phyloP scores from a whole-genome alignment of 2,329 filamentous ascomycete species.

The Claviceps spartinae region DNA sequence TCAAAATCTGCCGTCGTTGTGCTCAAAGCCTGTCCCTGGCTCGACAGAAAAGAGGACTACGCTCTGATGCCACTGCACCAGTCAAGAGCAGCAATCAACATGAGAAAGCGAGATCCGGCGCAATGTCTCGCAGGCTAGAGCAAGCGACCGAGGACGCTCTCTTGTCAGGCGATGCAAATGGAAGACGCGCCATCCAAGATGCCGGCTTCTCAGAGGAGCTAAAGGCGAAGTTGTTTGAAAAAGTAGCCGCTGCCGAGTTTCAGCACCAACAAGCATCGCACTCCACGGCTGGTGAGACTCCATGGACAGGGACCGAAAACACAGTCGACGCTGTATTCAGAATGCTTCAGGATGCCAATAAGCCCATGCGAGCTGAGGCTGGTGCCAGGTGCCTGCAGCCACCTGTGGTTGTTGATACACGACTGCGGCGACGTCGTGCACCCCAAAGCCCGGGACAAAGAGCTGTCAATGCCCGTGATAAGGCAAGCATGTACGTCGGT shows the following conservation, averaged over 20 bases:
- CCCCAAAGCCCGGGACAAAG: conserved; percentile 30
- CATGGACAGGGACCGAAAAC: conserved; percentile 70
- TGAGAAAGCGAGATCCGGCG: conserved; percentile 18
- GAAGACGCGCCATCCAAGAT: conserved; percentile 45
- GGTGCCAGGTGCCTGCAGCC: conserved; percentile 33
- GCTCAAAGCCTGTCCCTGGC: background rate
- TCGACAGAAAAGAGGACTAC: background rate
- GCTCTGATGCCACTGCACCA: background rate
- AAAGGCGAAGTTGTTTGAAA: conserved; percentile 42
- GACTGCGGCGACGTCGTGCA: conserved; percentile 28
- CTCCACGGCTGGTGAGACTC: conserved; percentile 27
- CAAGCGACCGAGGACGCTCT: conserved; percentile 52
- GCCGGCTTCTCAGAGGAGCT: conserved; percentile 51
- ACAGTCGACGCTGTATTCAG: conserved; percentile 64
- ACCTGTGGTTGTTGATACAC: conserved; percentile 35
- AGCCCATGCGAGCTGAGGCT: conserved; percentile 44
- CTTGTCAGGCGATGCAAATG: conserved; percentile 42
- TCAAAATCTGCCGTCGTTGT: background rate
- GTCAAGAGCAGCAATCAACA: background rate
- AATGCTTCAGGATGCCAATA: conserved; percentile 71
- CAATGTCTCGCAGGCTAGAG: conserved; percentile 43
- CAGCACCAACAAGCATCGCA: conserved; percentile 21
- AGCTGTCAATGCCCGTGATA: conserved; percentile 42
- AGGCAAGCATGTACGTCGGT: conserved; percentile 36
- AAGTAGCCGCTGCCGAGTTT: conserved; percentile 42